Percentiles rank a stretch among this genome's conserved stretches.
These are phyloP conservation scores for Apiosordaria backusii DNA, from an alignment of 495 filamentous ascomycete species.

Conservation along the genomic window DNA sequence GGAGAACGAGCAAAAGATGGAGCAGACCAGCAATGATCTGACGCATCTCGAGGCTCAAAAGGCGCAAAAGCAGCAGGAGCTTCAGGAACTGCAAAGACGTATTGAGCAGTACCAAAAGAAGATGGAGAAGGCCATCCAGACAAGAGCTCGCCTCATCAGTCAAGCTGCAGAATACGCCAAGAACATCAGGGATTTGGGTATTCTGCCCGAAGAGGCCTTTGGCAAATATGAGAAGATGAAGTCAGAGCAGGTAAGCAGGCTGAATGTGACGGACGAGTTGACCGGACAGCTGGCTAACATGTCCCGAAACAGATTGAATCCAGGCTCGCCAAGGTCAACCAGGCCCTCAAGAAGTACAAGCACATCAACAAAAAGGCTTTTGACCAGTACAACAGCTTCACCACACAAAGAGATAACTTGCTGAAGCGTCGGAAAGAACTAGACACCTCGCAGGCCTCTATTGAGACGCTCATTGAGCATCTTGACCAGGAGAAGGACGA, in stretches of 20 bases:
- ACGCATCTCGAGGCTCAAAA: slow-evolving; percentile 60
- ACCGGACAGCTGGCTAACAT: slow-evolving; percentile 19
- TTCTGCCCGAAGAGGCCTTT: slow-evolving; percentile 91
- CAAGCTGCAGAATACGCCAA: slow-evolving; percentile 74
- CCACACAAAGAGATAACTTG: slow-evolving; percentile 79
- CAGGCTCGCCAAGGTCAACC: slow-evolving; percentile 87
- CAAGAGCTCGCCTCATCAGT: slow-evolving; percentile 71
- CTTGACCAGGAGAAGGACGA: slow-evolving; percentile 95
- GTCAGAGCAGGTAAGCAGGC: slow-evolving; percentile 59
- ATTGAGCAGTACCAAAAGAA: slow-evolving; percentile 87
- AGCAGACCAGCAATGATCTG: slow-evolving; percentile 58
- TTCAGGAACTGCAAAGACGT: slow-evolving; percentile 70
- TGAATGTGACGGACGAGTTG: background rate
- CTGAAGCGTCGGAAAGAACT: slow-evolving; percentile 79
- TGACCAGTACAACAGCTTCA: slow-evolving; percentile 97
- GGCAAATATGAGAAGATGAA: slow-evolving; percentile 80
- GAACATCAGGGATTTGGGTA: slow-evolving; percentile 89
- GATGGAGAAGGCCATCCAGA: slow-evolving; percentile 88
- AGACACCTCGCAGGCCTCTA: slow-evolving; percentile 74
- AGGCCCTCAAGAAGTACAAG: slow-evolving; percentile 89
- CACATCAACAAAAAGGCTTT: slow-evolving; percentile 99
- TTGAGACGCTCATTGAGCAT: slow-evolving; percentile 85
- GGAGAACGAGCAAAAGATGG: slow-evolving; percentile 69
- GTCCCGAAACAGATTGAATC: slow-evolving; percentile 58
- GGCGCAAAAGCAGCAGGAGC: slow-evolving; percentile 59